Evolutionary conservation across 164 flowering plant genomes (phyloP).

Genomic region (Berberis thunbergii): DNA sequence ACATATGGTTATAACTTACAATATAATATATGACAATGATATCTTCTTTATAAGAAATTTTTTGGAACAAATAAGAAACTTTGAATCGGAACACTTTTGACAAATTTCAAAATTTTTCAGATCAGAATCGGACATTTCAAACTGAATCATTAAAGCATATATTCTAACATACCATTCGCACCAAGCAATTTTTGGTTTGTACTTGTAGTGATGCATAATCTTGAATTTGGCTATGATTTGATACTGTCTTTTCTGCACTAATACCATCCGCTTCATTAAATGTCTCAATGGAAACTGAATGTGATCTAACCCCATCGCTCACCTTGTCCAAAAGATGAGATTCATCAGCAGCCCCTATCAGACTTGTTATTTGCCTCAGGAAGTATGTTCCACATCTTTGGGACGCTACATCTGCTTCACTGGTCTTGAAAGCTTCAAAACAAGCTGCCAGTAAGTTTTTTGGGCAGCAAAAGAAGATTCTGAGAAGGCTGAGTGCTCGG

Average conservation of each 20-base stretch:
- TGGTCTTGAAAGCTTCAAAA: constrained; percentile 53
- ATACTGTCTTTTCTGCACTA: constrained; percentile 12
- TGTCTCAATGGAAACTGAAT: constrained; percentile 16
- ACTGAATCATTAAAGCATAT: background rate
- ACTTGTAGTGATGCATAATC: constrained; percentile 13
- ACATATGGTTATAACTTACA: too few species aligned
- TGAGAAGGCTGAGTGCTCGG: constrained; percentile 46
- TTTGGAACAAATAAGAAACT: too few species aligned
- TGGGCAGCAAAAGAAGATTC: constrained; percentile 64
- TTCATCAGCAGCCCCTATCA: constrained; percentile 23
- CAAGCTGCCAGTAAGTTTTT: constrained; percentile 61
- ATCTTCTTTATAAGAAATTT: too few species aligned
- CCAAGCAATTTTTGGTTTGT: constrained; percentile 43
- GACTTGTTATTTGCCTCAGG: constrained; percentile 49
- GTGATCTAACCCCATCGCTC: constrained; percentile 19
- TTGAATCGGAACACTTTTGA: too few species aligned
- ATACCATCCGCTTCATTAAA: constrained; percentile 13
- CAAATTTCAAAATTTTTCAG: too few species aligned
- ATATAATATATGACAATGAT: too few species aligned
- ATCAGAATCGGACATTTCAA: too few species aligned
- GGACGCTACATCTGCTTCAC: constrained; percentile 30
- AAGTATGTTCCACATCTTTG: constrained; percentile 49
- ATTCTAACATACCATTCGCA: constrained; percentile 57
- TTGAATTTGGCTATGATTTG: constrained; percentile 18
- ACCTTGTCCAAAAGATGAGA: constrained; percentile 14